Conservation (phyloP, 495 filamentous ascomycete species). For the Hypoxylon rickii region DNA sequence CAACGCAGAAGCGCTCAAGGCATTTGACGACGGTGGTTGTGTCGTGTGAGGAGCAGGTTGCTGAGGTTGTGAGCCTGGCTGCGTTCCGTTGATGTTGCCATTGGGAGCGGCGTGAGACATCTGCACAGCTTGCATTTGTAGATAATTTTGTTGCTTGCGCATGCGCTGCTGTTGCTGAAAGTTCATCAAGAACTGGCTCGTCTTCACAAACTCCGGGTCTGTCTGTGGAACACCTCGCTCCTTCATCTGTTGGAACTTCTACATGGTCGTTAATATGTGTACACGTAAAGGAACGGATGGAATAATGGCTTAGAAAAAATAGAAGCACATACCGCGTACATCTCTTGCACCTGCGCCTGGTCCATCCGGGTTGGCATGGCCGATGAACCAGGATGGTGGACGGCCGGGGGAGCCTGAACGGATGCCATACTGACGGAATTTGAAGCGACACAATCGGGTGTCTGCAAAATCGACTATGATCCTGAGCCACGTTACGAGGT, state of each 20-base stretch:
- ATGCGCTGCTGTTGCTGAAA: slow-evolving; percentile 66
- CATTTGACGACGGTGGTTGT: slow-evolving; percentile 36
- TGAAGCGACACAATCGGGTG: slow-evolving; percentile 15
- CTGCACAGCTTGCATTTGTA: slow-evolving; percentile 40
- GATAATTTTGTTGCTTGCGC: slow-evolving; percentile 51
- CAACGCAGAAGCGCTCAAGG: slow-evolving; percentile 42
- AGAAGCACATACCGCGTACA: slow-evolving; percentile 55
- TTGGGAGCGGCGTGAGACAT: slow-evolving; percentile 47
- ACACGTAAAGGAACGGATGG: not conserved
- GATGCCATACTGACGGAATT: slow-evolving; percentile 68
- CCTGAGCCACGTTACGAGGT: slow-evolving; percentile 22
- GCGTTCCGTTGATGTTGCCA: slow-evolving; percentile 53
- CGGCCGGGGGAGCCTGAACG: slow-evolving; percentile 68
- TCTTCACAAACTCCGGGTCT: slow-evolving; percentile 81
- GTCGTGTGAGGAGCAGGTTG: slow-evolving; percentile 38
- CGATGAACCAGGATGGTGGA: slow-evolving; percentile 61
- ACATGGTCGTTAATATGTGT: slow-evolving; percentile 37
- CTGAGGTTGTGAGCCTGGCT: slow-evolving; percentile 41
- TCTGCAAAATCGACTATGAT: slow-evolving; percentile 21
- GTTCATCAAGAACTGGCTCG: slow-evolving; percentile 65
- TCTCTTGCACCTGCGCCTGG: slow-evolving; percentile 65
- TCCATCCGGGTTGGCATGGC: slow-evolving; percentile 60
- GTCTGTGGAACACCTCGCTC: slow-evolving; percentile 69
- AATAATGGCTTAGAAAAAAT: slow-evolving; percentile 9
- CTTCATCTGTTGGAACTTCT: slow-evolving; percentile 87